A percentile compares a stretch with the other conserved stretches of the same genome.
Evolutionary conservation across 306 rosid genomes (phyloP).

Genomic region (Sphenostylis stenocarpa): DNA sequence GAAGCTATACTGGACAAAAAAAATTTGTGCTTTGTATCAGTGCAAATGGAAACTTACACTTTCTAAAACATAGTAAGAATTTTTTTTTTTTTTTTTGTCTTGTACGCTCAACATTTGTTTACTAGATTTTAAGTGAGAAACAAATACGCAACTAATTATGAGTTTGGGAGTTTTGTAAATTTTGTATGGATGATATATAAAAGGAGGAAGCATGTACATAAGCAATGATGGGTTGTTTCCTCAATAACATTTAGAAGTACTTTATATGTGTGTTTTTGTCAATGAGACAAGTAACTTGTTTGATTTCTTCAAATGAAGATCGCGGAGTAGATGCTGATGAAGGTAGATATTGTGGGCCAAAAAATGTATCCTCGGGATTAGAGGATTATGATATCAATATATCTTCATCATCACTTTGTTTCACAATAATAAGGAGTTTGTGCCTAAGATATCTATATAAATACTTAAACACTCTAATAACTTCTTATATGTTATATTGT

Average conservation of each 20-base stretch:
- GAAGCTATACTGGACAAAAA: not conserved
- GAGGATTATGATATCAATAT: slow-evolving; percentile 15
- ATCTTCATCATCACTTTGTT: slow-evolving; percentile 20
- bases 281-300: not conserved
- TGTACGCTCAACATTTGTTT: not conserved
- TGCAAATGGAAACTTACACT: no score
- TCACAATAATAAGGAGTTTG: slow-evolving; percentile 11
- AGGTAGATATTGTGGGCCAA: slow-evolving; percentile 1
- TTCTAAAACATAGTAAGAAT: not conserved
- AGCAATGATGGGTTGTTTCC: not conserved
- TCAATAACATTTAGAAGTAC: not conserved
- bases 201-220: not conserved
- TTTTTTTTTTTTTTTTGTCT: no score
- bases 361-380: not conserved
- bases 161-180: not conserved
- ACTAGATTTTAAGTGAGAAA: not conserved
- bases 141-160: not conserved
- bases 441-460: not conserved
- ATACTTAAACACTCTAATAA: no score
- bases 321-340: not conserved
- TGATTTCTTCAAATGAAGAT: not conserved
- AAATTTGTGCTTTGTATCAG: no score
- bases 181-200: not conserved
- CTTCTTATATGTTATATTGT: no score
- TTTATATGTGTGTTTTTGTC: not conserved